phyloP scores from a whole-genome alignment of 257 asterid genomes.

The Lavandula angustifolia region DNA sequence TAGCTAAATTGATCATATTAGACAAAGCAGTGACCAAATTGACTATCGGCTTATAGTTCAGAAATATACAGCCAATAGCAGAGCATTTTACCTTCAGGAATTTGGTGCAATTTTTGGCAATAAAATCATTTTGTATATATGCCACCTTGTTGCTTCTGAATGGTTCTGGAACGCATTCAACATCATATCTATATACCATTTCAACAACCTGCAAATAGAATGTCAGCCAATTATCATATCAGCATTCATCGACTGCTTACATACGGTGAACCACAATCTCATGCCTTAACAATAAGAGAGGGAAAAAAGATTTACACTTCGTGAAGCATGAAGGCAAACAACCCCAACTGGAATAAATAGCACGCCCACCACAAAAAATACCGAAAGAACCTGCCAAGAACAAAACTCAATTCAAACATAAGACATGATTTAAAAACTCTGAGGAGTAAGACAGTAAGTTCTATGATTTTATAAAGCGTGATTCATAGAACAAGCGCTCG shows the following conservation, averaged over 20 bases:
- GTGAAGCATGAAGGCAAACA: constrained; percentile 62
- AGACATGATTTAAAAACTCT: neutral
- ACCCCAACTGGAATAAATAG: constrained; percentile 68
- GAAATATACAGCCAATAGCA: constrained; percentile 1
- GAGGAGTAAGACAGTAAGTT: constrained; percentile 16
- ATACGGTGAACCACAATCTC: constrained; percentile 14
- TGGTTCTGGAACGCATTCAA: constrained; percentile 61
- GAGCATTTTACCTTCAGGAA: constrained; percentile 48
- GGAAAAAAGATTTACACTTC: constrained; percentile 46
- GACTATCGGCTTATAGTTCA: neutral
- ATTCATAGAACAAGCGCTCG: neutral
- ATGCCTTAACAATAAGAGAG: neutral
- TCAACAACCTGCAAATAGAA: constrained; percentile 59
- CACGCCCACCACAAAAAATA: constrained; percentile 58
- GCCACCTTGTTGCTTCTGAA: constrained; percentile 56
- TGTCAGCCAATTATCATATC: constrained; percentile 16
- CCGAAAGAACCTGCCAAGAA: constrained; percentile 58
- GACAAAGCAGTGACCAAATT: neutral
- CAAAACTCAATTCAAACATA: constrained; percentile 16
- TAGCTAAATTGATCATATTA: constrained; percentile 16
- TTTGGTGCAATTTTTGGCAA: constrained; percentile 65
- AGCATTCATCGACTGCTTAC: constrained; percentile 12
- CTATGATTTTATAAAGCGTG: constrained; percentile 6
- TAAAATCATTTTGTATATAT: constrained; percentile 55
- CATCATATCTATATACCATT: constrained; percentile 67